phyloP scores from a whole-genome alignment of 192 early-diverging fungal genomes.

The Coemansia sp. region DNA sequence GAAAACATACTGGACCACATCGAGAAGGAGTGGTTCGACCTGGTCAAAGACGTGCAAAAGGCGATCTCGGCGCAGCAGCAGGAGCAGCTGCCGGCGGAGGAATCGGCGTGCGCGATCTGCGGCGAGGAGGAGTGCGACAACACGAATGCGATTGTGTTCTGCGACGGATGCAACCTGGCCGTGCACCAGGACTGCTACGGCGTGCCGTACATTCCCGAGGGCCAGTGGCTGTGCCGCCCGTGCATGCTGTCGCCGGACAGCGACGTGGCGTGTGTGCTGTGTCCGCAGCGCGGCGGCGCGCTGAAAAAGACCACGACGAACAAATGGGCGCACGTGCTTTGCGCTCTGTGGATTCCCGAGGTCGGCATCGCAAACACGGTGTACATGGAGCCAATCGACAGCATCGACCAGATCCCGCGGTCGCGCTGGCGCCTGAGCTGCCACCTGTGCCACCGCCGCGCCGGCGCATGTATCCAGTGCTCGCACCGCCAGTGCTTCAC shows the following conservation, averaged over 20 bases:
- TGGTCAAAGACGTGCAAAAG: conserved; percentile 82
- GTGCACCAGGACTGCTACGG: conserved; percentile 99
- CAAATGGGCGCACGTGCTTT: conserved; percentile 94
- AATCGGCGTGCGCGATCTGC: conserved; percentile 90
- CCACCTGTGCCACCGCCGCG: conserved; percentile 78
- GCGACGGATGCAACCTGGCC: conserved; percentile 98
- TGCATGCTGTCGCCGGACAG: conserved; percentile 96
- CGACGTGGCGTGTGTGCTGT: conserved; percentile 86
- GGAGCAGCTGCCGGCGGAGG: conserved; percentile 66
- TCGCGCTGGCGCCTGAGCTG: conserved; percentile 87
- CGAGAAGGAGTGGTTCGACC: conserved; percentile 97
- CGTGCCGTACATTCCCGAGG: conserved; percentile 98
- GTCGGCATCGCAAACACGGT: conserved; percentile 80
- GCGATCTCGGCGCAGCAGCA: conserved; percentile 54
- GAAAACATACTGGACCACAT: conserved; percentile 85
- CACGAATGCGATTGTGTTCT: conserved; percentile 98
- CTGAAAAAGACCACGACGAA: conserved; percentile 94
- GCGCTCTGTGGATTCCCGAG: conserved; percentile 98
- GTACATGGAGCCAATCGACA: conserved; percentile 98
- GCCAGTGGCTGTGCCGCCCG: conserved; percentile 97
- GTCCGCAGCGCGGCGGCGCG: conserved; percentile 90
- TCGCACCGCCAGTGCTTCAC: conserved; percentile 82
- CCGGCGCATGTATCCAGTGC: conserved; percentile 96
- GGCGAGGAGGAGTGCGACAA: conserved; percentile 99
- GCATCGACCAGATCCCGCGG: conserved; percentile 83